phyloP scores from a whole-genome alignment of 495 filamentous ascomycete genomes.

The Aspergillus affinis region DNA sequence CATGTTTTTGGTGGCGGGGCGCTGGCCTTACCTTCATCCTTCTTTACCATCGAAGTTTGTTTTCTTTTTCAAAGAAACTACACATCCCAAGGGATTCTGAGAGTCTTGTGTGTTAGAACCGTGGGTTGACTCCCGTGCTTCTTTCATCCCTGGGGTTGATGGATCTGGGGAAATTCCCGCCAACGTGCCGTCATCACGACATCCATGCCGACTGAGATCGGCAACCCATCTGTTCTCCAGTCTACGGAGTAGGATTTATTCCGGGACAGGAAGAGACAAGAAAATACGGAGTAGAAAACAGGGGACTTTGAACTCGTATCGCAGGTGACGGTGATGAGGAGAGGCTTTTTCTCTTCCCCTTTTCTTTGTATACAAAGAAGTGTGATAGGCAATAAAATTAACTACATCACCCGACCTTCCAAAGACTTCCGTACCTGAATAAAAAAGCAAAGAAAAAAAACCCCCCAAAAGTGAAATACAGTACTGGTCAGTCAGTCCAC shows the following conservation, averaged over 20 bases:
- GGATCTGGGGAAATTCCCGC: slow-evolving; percentile 6
- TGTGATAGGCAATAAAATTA: background rate
- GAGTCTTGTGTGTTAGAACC: background rate
- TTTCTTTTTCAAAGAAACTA: background rate
- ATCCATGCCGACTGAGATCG: slow-evolving; percentile 1
- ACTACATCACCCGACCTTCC: background rate
- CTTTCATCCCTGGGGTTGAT: background rate
- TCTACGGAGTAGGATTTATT: background rate
- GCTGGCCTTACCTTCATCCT: too few species aligned
- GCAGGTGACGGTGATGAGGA: too few species aligned
- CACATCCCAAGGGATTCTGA: background rate
- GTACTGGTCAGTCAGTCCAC: background rate
- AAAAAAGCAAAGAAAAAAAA: background rate
- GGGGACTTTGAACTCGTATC: too few species aligned
- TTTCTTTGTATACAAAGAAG: background rate
- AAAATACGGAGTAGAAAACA: too few species aligned
- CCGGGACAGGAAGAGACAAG: too few species aligned
- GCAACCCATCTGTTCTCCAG: background rate
- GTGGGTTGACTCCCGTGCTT: background rate
- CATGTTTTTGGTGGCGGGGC: too few species aligned
- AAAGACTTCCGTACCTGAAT: background rate
- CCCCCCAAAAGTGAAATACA: background rate
- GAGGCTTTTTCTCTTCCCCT: too few species aligned
- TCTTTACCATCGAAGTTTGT: background rate
- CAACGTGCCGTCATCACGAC: slow-evolving; percentile 6